Evolutionary conservation across 345 rosid genomes (phyloP), one percentile per base, ranked within the genome.

Genomic region (Eucalyptus regnans): DNA sequence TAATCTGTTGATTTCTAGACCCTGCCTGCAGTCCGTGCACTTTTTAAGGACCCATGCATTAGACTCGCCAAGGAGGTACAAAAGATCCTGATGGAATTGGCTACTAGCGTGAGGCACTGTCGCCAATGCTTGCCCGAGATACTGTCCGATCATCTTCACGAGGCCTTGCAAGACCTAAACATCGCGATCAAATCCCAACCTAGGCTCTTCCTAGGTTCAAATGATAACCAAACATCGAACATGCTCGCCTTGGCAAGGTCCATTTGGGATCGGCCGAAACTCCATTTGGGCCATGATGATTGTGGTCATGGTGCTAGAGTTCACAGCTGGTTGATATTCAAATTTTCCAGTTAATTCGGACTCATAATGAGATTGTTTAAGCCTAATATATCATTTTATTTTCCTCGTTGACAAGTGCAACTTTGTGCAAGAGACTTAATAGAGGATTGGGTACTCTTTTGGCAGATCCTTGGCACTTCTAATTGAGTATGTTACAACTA

Each of bases 251-350:
- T 43, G 2, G 44, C 44, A 2, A 8, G 44, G 8, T 2, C 44
- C 44, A 43, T 43, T 43, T 43, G 93, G 93, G 58, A 88, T 95
- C 12, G 98, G 98, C 13, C 88, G 85, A 17, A 94, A 79, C 91
- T 95, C 98, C 50, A 96, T 96, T 12, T 95, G 99, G 98, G 96
- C 98, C 23, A 96, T 95, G 89, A 92, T 96, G 97, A 96, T 97
- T 20, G 98, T 97, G 50, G 97, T 97, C 33, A 97, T 97, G 83
- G 98, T 96, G 76, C 94, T 96, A 7, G 99, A 96, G 93, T 97
- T 94, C 88, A 94, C 96, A 48, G 96, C 94, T 8, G 96, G 98
- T 95, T 31, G 23, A 68, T 44, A 71, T 22, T 43, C 23, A 33
- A 27, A 46, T 25, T 27, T 23, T 29, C 58, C 37, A 23, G 22